Evolutionary conservation across 768 basidiomycete species (phyloP), one percentile per base, ranked within the genome.

Genomic region (Mycena leptocephala): DNA sequence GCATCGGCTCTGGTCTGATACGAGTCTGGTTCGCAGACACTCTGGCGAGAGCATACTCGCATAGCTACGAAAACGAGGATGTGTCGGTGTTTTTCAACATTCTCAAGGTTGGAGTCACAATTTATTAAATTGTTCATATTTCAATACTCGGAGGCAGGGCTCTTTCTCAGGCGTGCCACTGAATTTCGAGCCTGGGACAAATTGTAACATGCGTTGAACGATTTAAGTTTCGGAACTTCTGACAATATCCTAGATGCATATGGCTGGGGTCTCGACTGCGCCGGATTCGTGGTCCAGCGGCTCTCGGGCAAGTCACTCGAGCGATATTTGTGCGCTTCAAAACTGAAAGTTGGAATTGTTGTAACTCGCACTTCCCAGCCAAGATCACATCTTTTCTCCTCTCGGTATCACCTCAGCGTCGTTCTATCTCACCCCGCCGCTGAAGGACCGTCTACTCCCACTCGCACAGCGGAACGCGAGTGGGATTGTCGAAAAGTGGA

Each of bases 221-320:
- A n/a, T n/a, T n/a, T n/a, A n/a, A n/a, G n/a, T n/a, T n/a, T n/a
- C n/a, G n/a, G n/a, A n/a, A n/a, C n/a, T n/a, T n/a, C n/a, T n/a
- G n/a, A n/a, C n/a, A n/a, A n/a, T 16, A 10, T 43, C 18, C 41
- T 16, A 43, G 41, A 11, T 16, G 74, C 59, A 1, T 85, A 85
- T 61, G 80, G 84, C 1, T 82, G 71, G 53, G 68, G 67, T 13
- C 48, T 66, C 8, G 82, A 84, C 64, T 76, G 73, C 7, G 39
- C 80, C 1, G 84, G 84, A 2, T 84, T 84, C 62, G 78, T 84
- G 14, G 70, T 84, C 13, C 81, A 84, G 41, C 78, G 77, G 33
- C 51, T 82, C 4, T 76, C 82, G 0, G 82, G 81, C 0, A 68
- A 80, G 63, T 78, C 76, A 13, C 75, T 85, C n/a, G 82, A 84